Base-by-base conservation (phyloP, 2,329 filamentous ascomycete species). In the Hysterium pulicare region DNA sequence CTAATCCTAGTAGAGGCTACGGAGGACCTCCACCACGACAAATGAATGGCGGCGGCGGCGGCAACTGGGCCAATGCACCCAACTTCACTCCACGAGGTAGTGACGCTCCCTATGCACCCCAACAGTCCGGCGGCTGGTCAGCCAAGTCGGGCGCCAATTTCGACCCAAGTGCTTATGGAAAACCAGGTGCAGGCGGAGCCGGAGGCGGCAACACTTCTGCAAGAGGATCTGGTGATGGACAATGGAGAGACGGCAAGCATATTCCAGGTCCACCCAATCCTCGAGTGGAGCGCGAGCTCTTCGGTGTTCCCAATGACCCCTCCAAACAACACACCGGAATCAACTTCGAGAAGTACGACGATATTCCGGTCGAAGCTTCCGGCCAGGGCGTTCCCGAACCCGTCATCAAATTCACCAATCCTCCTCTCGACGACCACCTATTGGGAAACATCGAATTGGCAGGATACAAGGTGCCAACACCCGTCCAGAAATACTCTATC, bases 281-380 rank as follows among this genome's bases (percentile, higher is more conserved):
- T 51, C 90, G 91, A 58, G 55, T 95, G 35, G 93, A 98, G 80
- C 90, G 90, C 59, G 93, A 98, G 66, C 86, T 98, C 40, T 98
- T 96, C 68, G 93, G 93, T 62, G 77, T 86, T 38, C 76, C 84
- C 58, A 91, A 97, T 69, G 93, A 97, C 64, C 89, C 91, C 50
- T 83, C 86, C 55, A 97, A 96, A 79, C 87, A 95, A 70, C 87
- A 94, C 63, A 96, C 90, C 24, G 93, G 93, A 72, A 97, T 98
- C 86, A 98, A 98, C 81, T 98, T 98, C 68, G 86, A 95, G 76
- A 98, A 98, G 79, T 98, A 98, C 73, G 93, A 98, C 66, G 93
- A 98, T 71, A 98, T 98, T 55, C 93, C 93, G 42, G 93, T 98
- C 53, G 93, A 97, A 74, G 93, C 93, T 51, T 96, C 91, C 47